These are phyloP conservation scores for Xylariaceae sp. DNA, from an alignment of 2,329 filamentous ascomycete species.

Conservation along the genomic window DNA sequence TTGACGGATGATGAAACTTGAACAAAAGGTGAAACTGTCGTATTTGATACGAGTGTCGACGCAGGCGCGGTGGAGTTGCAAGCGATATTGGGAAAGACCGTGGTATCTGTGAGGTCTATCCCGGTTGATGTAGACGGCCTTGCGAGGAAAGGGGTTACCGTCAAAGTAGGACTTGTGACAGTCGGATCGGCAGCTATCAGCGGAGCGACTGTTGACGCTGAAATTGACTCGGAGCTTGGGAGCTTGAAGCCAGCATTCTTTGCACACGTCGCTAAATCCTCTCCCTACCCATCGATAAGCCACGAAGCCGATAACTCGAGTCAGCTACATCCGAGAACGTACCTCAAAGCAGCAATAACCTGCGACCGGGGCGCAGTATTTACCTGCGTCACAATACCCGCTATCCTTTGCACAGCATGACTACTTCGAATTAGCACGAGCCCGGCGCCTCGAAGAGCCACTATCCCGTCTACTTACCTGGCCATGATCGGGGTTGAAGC, in stretches of 20 bases:
- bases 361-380: slow-evolving; percentile 42
- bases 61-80: slow-evolving; percentile 1
- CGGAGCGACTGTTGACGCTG: slow-evolving; percentile 2
- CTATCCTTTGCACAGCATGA: slow-evolving; percentile 40
- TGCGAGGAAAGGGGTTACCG: slow-evolving; percentile 28
- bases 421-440: slow-evolving; percentile 27
- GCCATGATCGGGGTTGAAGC: slow-evolving; percentile 39
- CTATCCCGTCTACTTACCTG: slow-evolving; percentile 34
- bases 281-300: slow-evolving; percentile 33
- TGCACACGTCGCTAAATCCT: slow-evolving; percentile 41
- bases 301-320: slow-evolving; percentile 1
- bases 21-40: slow-evolving; percentile 19
- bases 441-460: neutral
- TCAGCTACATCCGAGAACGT: slow-evolving; percentile 14
- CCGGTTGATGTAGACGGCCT: slow-evolving; percentile 11
- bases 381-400: slow-evolving; percentile 40
- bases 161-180: slow-evolving; percentile 19
- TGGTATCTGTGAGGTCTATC: slow-evolving; percentile 2
- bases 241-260: slow-evolving; percentile 38
- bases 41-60: slow-evolving; percentile 20
- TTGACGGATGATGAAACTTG: slow-evolving; percentile 25
- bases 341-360: slow-evolving; percentile 44
- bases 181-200: slow-evolving; percentile 1
- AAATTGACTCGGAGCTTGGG: slow-evolving; percentile 22
- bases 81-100: neutral